phyloP scores from a whole-genome alignment of 805 yeast species.

The Yamadazyma olivae region DNA sequence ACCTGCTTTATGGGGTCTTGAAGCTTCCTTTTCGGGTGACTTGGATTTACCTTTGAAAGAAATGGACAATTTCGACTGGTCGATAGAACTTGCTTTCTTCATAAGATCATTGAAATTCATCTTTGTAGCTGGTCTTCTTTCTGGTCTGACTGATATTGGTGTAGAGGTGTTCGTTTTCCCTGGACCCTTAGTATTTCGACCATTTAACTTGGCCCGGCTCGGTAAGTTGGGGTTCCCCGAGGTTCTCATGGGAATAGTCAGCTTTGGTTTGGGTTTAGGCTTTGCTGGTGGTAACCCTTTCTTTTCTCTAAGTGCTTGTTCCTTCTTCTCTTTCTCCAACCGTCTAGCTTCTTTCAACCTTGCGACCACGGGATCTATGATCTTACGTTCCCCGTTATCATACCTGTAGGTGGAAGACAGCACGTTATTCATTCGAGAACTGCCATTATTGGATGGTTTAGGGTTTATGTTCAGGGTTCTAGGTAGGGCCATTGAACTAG shows the following conservation, averaged over 20 bases:
- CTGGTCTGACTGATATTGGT: conserved; percentile 1
- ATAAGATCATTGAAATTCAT: conserved; percentile 64
- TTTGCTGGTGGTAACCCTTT: conserved; percentile 27
- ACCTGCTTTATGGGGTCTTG: not conserved
- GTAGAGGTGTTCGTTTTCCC: no score
- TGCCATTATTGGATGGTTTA: no score
- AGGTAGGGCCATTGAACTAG: no score
- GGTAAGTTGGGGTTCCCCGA: conserved; percentile 3
- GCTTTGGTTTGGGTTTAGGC: conserved; percentile 13
- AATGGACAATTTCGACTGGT: conserved; percentile 40
- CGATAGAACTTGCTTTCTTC: conserved; percentile 64
- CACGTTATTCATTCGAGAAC: no score
- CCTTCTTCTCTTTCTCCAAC: conserved; percentile 47
- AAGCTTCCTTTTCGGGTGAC: conserved; percentile 19
- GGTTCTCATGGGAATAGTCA: conserved; percentile 8
- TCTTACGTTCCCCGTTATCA: conserved; percentile 18
- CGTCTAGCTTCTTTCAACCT: conserved; percentile 65
- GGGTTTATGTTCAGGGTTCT: no score
- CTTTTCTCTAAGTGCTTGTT: conserved; percentile 29
- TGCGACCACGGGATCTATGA: conserved; percentile 67
- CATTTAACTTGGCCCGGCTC: not conserved
- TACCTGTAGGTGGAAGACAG: conserved; percentile 7
- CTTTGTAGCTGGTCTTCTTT: conserved; percentile 8
- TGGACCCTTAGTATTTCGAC: not conserved
- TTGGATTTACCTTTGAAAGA: conserved; percentile 34